These are phyloP conservation scores for Viridothelium virens DNA, from an alignment of 495 filamentous ascomycete species.

Conservation along the genomic window DNA sequence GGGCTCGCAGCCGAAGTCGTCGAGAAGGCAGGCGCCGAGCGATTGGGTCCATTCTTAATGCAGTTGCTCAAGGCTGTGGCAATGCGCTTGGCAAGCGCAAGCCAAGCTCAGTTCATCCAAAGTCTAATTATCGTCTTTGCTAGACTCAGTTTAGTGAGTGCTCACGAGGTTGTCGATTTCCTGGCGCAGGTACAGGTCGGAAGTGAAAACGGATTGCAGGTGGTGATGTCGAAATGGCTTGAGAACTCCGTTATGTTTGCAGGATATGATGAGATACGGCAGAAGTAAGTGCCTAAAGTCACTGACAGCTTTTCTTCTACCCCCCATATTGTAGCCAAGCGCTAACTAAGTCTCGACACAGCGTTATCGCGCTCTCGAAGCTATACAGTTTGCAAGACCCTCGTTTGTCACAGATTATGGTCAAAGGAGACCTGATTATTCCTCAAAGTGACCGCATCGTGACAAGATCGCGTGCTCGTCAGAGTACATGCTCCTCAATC, in stretches of 20 bases:
- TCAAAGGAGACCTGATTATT: constrained; percentile 87
- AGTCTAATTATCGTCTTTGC: constrained; percentile 94
- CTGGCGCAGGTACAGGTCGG: constrained; percentile 72
- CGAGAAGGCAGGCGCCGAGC: constrained; percentile 82
- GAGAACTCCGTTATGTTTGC: constrained; percentile 94
- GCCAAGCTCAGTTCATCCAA: constrained; percentile 78
- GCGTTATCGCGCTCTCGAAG: constrained; percentile 83
- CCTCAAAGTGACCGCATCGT: constrained; percentile 75
- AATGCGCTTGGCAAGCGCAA: constrained; percentile 69
- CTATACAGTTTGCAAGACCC: constrained; percentile 81
- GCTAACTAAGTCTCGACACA: constrained; percentile 38
- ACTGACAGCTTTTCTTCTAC: no score
- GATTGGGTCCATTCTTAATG: constrained; percentile 78
- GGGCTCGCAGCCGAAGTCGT: constrained; percentile 90
- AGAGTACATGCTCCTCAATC: constrained; percentile 41
- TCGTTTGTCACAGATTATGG: constrained; percentile 66
- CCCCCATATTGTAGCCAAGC: no score
- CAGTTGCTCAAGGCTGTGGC: constrained; percentile 90
- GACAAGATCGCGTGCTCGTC: constrained; percentile 79
- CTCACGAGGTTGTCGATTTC: constrained; percentile 87
- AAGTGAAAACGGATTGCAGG: constrained; percentile 66
- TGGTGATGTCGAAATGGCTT: constrained; percentile 90
- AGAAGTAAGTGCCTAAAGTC: constrained; percentile 56
- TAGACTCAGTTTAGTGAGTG: constrained; percentile 70
- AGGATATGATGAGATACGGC: constrained; percentile 91